phyloP scores from a whole-genome alignment of 768 basidiomycete species.

The Chiua virens region DNA sequence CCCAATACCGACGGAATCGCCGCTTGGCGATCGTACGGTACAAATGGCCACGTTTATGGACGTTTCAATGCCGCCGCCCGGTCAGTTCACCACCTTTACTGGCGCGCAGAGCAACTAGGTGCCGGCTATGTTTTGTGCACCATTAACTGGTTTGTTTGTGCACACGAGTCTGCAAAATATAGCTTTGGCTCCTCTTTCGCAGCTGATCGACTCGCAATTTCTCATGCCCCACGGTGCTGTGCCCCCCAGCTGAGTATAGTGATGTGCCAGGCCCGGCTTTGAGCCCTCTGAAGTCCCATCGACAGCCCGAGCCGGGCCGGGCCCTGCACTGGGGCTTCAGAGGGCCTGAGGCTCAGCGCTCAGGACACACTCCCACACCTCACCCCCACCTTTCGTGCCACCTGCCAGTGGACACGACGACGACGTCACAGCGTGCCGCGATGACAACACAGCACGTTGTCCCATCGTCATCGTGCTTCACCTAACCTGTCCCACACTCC shows the following conservation, averaged over 20 bases:
- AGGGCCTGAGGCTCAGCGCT: too few species aligned
- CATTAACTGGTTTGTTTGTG: constrained; percentile 18
- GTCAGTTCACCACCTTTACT: constrained; percentile 36
- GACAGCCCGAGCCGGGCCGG: too few species aligned
- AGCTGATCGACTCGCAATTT: constrained; percentile 12
- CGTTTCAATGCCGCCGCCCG: constrained; percentile 34
- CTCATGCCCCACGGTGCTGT: constrained; percentile 13
- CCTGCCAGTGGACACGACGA: too few species aligned
- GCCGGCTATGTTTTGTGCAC: constrained; percentile 17
- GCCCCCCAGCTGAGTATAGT: constrained; percentile 4
- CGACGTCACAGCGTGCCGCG: too few species aligned
- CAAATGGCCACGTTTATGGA: constrained; percentile 57
- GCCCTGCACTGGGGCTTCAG: too few species aligned
- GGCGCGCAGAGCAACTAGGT: constrained; percentile 38
- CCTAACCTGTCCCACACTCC: too few species aligned
- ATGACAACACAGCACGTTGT: too few species aligned
- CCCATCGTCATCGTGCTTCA: too few species aligned
- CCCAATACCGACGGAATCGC: constrained; percentile 59
- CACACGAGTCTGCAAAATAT: constrained; percentile 19
- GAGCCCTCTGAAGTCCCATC: too few species aligned
- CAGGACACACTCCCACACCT: too few species aligned
- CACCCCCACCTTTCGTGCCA: too few species aligned
- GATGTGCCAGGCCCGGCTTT: too few species aligned
- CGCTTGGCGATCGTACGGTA: constrained; percentile 53
- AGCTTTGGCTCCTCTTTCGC: constrained; percentile 4